These are phyloP conservation scores for Cytospora paraplurivora DNA, from an alignment of 2,329 filamentous ascomycete genomes.

Conservation along the genomic window DNA sequence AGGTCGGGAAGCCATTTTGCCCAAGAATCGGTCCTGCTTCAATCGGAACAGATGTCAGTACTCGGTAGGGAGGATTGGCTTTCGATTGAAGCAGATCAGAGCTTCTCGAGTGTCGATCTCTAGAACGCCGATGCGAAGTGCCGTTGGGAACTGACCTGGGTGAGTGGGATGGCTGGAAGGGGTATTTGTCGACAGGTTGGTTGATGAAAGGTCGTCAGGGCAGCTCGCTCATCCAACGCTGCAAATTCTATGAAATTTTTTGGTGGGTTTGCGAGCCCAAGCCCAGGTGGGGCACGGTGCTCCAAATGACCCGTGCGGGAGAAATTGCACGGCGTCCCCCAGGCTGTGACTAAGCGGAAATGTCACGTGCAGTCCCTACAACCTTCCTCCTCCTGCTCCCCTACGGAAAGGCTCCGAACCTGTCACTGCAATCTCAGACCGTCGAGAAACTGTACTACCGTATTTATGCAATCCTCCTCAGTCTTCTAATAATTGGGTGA, in stretches of 20 bases:
- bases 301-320: background rate
- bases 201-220: constrained; percentile 15
- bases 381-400: too few relatives aligned
- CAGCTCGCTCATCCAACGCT: background rate
- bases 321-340: background rate
- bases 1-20: constrained; percentile 90
- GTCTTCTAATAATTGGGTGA: background rate
- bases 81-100: background rate
- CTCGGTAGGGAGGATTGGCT: background rate
- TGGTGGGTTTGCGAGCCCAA: constrained; percentile 22
- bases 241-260: constrained; percentile 27
- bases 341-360: background rate
- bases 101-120: background rate
- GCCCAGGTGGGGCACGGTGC: constrained; percentile 1
- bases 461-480: too few relatives aligned
- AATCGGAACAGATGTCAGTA: constrained; percentile 21
- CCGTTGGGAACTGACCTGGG: constrained; percentile 7
- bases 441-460: background rate
- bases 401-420: too few relatives aligned
- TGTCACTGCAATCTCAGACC: background rate
- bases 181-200: constrained; percentile 23
- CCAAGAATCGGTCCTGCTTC: constrained; percentile 31
- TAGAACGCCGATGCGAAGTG: background rate
- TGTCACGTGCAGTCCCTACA: background rate
- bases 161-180: constrained; percentile 22